Conservation (phyloP, 768 basidiomycete species). For the Suillus paluster region DNA sequence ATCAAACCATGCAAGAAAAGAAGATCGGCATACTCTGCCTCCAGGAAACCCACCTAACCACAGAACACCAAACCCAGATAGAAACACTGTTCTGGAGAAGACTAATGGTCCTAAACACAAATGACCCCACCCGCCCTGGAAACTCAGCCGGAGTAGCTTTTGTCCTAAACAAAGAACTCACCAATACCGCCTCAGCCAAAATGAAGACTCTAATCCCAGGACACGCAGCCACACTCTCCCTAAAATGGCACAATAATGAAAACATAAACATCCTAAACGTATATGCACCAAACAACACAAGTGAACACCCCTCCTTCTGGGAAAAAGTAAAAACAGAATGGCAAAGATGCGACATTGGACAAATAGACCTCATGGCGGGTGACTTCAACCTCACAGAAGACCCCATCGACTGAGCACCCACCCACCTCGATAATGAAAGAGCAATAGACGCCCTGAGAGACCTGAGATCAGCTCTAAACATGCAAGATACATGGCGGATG, state of each 20-base stretch:
- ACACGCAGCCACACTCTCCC: conserved; percentile 8
- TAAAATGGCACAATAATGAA: conserved; percentile 18
- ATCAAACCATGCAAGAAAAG: conserved; percentile 15
- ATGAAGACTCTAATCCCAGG: conserved; percentile 15
- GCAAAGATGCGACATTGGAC: neutral
- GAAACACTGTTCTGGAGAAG: neutral
- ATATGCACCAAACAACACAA: conserved; percentile 21
- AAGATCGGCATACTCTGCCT: conserved; percentile 21
- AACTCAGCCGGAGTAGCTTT: conserved; percentile 21
- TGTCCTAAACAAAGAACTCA: conserved; percentile 18
- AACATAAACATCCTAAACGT: conserved; percentile 20
- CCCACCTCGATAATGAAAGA: no score
- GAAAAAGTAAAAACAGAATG: neutral
- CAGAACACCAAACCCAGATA: neutral
- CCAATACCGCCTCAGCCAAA: neutral
- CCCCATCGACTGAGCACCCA: no score
- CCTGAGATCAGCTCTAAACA: neutral
- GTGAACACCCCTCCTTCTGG: conserved; percentile 18
- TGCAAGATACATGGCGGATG: neutral
- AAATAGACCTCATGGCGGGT: conserved; percentile 3
- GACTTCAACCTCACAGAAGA: no score
- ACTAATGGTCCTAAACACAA: conserved; percentile 10
- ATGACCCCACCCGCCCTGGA: neutral
- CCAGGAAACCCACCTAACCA: conserved; percentile 28
- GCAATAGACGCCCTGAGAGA: no score